Percentiles rank a stretch among this genome's conserved stretches.
phyloP scores from a whole-genome alignment of 257 asterid species.

The Solanum pimpinellifolium region DNA sequence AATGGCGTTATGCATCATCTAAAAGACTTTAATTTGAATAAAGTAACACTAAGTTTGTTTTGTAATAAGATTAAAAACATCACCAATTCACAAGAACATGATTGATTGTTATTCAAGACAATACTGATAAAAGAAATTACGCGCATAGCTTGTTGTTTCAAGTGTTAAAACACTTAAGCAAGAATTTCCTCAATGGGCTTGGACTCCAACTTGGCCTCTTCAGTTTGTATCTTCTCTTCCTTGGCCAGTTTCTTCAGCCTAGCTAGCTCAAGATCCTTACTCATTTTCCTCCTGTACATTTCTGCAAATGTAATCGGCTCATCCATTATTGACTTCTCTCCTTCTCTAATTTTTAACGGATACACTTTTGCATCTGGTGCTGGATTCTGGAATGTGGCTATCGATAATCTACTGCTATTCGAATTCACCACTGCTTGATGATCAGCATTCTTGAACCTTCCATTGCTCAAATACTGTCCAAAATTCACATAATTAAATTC shows the following conservation, averaged over 20 bases:
- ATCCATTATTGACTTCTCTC: slow-evolving; percentile 40
- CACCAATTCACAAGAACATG: neutral
- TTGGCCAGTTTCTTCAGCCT: slow-evolving; percentile 50
- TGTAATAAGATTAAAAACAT: neutral
- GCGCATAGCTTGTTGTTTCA: neutral
- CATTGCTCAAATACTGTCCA: slow-evolving; percentile 68
- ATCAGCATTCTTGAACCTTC: slow-evolving; percentile 92
- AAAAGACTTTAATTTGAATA: no score
- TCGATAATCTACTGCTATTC: slow-evolving; percentile 48
- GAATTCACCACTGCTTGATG: slow-evolving; percentile 92
- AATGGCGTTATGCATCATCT: neutral
- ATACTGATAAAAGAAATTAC: neutral
- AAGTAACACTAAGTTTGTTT: no score
- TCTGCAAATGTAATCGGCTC: slow-evolving; percentile 50
- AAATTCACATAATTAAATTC: neutral
- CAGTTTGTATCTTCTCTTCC: slow-evolving; percentile 22
- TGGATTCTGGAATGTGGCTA: slow-evolving; percentile 85
- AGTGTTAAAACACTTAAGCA: slow-evolving; percentile 3
- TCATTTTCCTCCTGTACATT: slow-evolving; percentile 84
- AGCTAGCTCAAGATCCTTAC: slow-evolving; percentile 57
- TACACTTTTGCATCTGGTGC: slow-evolving; percentile 61
- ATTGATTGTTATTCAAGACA: neutral
- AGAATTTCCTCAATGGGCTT: slow-evolving; percentile 29
- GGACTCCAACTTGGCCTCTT: slow-evolving; percentile 5
- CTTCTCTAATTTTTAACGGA: slow-evolving; percentile 46